Evolutionary conservation across 495 filamentous ascomycete genomes (phyloP), one percentile per base, ranked within the genome.

Genomic region (Penicillium ochrochloron): DNA sequence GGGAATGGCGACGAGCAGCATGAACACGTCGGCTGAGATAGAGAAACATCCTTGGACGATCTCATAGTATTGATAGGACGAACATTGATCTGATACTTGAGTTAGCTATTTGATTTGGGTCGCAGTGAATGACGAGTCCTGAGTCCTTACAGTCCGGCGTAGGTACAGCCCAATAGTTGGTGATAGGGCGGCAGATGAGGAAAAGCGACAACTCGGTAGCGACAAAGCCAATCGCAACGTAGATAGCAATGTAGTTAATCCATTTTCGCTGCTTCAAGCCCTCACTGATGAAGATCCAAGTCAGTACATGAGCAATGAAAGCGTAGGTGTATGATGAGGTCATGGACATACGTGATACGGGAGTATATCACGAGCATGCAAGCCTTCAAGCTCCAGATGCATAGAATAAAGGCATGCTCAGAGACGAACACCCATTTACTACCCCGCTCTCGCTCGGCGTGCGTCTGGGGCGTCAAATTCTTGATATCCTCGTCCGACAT

Each of bases 141-240:
- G 12, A 3, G 31, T 62, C 48, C 68, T 69, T 57, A 73, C 71
- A 57, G 60, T 80, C 70, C 11, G 68, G 59, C 2, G 75, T 71
- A 35, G 83, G 83, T 19, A 84, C 85, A 5, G 84, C 83, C 85
- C 85, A 90, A 66, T 90, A 90, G 35, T 87, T 65, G 19, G 68
- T 61, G 41, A 91, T 80, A 10, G 89, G 89, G 57, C 80, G 77
- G 66, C 89, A 91, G 50, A 86, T 85, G 25, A 80, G 83, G 68
- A 90, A 86, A 57, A 89, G 86, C n/a, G 88, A 75, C 6, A 88
- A 73, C 64, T 90, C 85, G 65, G 86, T 87, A 4, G 81, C 73
- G 48, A 89, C 66, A 61, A 88, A 90, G 11, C 82, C 84, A 9
- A 86, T 21, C 0, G 69, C 80, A n/a, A 88, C 81, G 57, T 90